Percentiles rank a stretch among this genome's conserved stretches.
Evolutionary conservation across 257 asterid species (phyloP).

Genomic region (Petunia axillaris): DNA sequence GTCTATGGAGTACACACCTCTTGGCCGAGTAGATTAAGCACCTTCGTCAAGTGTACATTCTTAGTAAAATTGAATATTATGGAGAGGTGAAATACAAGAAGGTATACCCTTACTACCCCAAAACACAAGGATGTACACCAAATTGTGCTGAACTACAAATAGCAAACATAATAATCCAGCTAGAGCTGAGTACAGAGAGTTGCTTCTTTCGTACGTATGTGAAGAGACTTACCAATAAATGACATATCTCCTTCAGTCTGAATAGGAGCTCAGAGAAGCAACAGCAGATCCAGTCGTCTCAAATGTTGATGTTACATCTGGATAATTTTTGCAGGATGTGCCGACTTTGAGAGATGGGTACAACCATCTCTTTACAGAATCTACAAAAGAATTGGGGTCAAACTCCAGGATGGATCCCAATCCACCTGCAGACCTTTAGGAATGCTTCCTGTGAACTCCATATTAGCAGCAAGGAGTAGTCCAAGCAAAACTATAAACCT

Average conservation of each 20-base stretch:
- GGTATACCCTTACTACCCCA: background rate
- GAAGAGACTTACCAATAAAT: constrained; percentile 16
- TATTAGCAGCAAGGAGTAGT: constrained; percentile 87
- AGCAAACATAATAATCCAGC: background rate
- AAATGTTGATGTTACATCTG: constrained; percentile 87
- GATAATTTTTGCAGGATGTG: constrained; percentile 92
- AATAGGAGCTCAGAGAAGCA: constrained; percentile 82
- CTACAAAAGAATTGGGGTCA: constrained; percentile 60
- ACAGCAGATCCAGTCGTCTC: constrained; percentile 88
- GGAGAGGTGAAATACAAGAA: constrained; percentile 17
- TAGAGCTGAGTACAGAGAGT: background rate
- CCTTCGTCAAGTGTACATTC: background rate
- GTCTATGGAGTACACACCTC: background rate
- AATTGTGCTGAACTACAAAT: too few relatives aligned
- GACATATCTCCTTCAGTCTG: constrained; percentile 47
- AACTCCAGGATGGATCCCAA: constrained; percentile 94
- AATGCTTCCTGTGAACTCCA: constrained; percentile 92
- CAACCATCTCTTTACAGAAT: constrained; percentile 73
- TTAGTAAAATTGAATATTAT: background rate
- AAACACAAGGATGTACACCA: background rate
- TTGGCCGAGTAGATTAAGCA: background rate
- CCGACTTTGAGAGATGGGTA: constrained; percentile 78
- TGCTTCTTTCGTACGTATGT: background rate
- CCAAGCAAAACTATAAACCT: constrained; percentile 89
- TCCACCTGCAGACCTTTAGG: constrained; percentile 91